A percentile compares a stretch with the other conserved stretches of the same genome.
phyloP scores from a whole-genome alignment of 176 grass and related monocot genomes.

The Oryza nivara region DNA sequence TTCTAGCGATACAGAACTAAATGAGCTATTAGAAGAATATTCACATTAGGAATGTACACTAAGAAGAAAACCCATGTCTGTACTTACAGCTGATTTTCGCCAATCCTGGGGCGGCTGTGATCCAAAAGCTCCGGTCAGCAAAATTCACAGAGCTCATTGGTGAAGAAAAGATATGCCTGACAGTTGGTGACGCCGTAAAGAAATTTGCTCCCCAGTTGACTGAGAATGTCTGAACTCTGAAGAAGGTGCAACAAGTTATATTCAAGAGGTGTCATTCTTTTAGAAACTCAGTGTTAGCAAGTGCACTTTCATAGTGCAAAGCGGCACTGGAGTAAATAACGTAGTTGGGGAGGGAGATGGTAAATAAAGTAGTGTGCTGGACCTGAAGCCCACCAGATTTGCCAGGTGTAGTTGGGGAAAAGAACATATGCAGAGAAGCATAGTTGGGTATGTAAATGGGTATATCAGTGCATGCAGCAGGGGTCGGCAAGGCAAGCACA shows the following conservation, averaged over 20 bases:
- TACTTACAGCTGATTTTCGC: slow-evolving; percentile 66
- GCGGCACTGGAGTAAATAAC: neutral
- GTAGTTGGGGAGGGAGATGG: neutral
- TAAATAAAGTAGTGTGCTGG: slow-evolving; percentile 31
- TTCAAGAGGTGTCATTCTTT: neutral
- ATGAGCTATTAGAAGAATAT: neutral
- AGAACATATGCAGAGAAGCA: neutral
- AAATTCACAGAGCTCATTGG: slow-evolving; percentile 65
- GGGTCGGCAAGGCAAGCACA: neutral
- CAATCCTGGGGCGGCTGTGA: slow-evolving; percentile 67
- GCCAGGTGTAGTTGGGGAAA: neutral
- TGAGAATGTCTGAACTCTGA: slow-evolving; percentile 66
- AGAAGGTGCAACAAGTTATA: slow-evolving; percentile 1
- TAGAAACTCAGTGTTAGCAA: neutral
- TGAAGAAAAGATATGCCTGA: slow-evolving; percentile 68
- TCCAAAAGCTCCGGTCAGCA: slow-evolving; percentile 62
- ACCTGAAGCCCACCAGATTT: slow-evolving; percentile 4
- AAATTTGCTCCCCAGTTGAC: slow-evolving; percentile 47
- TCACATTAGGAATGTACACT: slow-evolving; percentile 6
- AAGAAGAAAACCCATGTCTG: slow-evolving; percentile 35
- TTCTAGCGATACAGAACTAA: neutral
- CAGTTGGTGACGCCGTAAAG: slow-evolving; percentile 62
- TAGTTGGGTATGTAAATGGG: slow-evolving; percentile 11
- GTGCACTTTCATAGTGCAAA: slow-evolving; percentile 12
- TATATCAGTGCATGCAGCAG: neutral